phyloP scores from a whole-genome alignment of 1,139 yeast species.

The Diutina scorzettiae region DNA sequence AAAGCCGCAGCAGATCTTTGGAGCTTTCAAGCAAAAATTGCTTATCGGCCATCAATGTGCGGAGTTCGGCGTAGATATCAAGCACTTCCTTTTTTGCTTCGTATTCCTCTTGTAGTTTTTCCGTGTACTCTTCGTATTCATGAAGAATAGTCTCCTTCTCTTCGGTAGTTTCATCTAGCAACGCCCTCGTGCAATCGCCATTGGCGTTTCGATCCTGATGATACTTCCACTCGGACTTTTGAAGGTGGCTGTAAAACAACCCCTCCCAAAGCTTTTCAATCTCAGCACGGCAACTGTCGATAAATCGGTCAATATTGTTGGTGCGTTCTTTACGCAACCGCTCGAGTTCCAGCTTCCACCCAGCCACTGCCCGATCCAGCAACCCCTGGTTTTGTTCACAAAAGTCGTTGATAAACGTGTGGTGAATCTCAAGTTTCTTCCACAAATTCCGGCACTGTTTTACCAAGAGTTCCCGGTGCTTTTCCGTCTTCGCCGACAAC shows the following conservation, averaged over 20 bases:
- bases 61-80: slow-evolving; percentile 39
- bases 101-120: slow-evolving; percentile 35
- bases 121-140: slow-evolving; percentile 55
- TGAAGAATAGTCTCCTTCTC: slow-evolving; percentile 43
- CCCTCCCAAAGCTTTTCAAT: slow-evolving; percentile 52
- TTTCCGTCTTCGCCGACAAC: slow-evolving; percentile 22
- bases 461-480: slow-evolving; percentile 21
- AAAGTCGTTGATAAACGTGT: slow-evolving; percentile 26
- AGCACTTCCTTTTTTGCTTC: slow-evolving; percentile 46
- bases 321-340: slow-evolving; percentile 50
- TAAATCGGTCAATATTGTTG: slow-evolving; percentile 54
- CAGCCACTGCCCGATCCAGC: slow-evolving; percentile 26
- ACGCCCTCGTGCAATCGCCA: slow-evolving; percentile 11
- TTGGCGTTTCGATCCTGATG: too few species aligned
- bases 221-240: slow-evolving; percentile 26
- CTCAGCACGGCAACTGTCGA: slow-evolving; percentile 45
- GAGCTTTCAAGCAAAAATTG: slow-evolving; percentile 53
- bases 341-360: slow-evolving; percentile 41
- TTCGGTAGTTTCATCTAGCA: slow-evolving; percentile 11
- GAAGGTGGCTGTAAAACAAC: slow-evolving; percentile 42
- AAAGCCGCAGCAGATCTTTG: slow-evolving; percentile 68
- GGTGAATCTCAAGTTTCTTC: slow-evolving; percentile 34
- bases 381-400: slow-evolving; percentile 21
- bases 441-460: slow-evolving; percentile 34
- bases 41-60: slow-evolving; percentile 49